Base-by-base conservation (phyloP, 2,329 filamentous ascomycete species). In the Arthroderma sp. region DNA sequence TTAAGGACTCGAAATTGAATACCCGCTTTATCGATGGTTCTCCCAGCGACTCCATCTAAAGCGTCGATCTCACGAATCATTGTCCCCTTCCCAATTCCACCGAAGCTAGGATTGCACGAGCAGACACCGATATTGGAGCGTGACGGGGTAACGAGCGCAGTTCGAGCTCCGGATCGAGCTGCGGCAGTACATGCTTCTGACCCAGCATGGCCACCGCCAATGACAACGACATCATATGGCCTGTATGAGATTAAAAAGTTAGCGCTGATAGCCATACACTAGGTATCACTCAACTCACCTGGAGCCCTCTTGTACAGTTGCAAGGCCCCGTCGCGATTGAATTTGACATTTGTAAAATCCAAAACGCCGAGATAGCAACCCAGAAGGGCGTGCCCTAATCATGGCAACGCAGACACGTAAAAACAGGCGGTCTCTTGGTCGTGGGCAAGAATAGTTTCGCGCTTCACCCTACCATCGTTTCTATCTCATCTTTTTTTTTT, bases 11-110 rank as follows among this genome's bases (percentile, higher is more conserved):
- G 80, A 63, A 96, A 98, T 61, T 95, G 89, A n/a, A 95, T 77
- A 4, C 86, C 91, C 3, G 91, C 83, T 61, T 91, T 89, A 66
- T 98, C 91, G 47, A 94, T 86, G 22, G 95, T 81, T 32, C 85
- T 77, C 0, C 86, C 88, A 0, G 87, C 82, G 15, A 98, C 70
- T 0, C 91, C 91, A 58, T 96, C 91, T 48, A 98, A 72, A 0
- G 91, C 91, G 67, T 98, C 91, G 30, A 98, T 81, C 64, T 98
- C 91, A 36, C 89, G 81, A 42, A 98, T 71, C 70, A 98, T 95
- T 6, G 85, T 96, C 10, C 91, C 91, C 62, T 98, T 98, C 38
- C 91, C 91, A 54, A 98, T 96, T n/a, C 91, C 91, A 34, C 91
- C 91, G 59, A 98, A 94, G 51, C 86, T 94, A 1, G 89, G 89